Conservation (phyloP, 2,329 filamentous ascomycete genomes). For the Arthroderma uncinatum region DNA sequence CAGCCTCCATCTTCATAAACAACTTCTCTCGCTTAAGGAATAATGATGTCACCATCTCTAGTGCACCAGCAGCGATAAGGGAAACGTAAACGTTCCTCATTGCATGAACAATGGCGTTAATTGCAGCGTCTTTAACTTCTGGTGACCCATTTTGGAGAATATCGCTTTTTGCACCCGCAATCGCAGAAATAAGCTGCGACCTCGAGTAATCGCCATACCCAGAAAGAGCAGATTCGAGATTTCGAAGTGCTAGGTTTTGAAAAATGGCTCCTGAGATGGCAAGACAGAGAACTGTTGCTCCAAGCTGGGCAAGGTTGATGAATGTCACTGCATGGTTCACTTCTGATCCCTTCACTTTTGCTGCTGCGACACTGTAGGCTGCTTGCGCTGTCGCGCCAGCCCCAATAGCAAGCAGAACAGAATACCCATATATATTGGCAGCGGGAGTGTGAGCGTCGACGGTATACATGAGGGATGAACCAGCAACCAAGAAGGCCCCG, state of each 20-base stretch:
- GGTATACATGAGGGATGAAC: slow-evolving; percentile 16
- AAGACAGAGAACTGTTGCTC: neutral
- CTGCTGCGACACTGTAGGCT: slow-evolving; percentile 30
- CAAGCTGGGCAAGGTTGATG: slow-evolving; percentile 28
- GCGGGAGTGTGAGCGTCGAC: slow-evolving; percentile 12
- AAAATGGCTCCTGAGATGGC: slow-evolving; percentile 8
- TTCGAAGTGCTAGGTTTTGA: slow-evolving; percentile 24
- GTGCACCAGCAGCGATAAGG: slow-evolving; percentile 17
- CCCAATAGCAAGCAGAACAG: slow-evolving; percentile 33
- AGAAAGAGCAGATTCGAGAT: slow-evolving; percentile 21
- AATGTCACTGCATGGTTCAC: slow-evolving; percentile 30
- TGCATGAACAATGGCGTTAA: slow-evolving; percentile 21
- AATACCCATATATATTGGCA: slow-evolving; percentile 21
- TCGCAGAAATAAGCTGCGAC: slow-evolving; percentile 23
- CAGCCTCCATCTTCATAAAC: slow-evolving; percentile 1
- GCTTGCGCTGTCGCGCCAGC: slow-evolving; percentile 26
- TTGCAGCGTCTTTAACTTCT: slow-evolving; percentile 19
- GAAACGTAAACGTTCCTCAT: slow-evolving; percentile 24
- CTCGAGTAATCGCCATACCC: slow-evolving; percentile 18
- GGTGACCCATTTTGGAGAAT: slow-evolving; percentile 22
- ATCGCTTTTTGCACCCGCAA: slow-evolving; percentile 26
- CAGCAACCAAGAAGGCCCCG: slow-evolving; percentile 19
- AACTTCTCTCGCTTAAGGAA: slow-evolving; percentile 5
- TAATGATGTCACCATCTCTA: slow-evolving; percentile 12
- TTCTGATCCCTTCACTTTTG: slow-evolving; percentile 23